A percentile compares a stretch with the other conserved stretches of the same genome.
phyloP scores from a whole-genome alignment of 345 rosid genomes.

The Bretschneidera sinensis region DNA sequence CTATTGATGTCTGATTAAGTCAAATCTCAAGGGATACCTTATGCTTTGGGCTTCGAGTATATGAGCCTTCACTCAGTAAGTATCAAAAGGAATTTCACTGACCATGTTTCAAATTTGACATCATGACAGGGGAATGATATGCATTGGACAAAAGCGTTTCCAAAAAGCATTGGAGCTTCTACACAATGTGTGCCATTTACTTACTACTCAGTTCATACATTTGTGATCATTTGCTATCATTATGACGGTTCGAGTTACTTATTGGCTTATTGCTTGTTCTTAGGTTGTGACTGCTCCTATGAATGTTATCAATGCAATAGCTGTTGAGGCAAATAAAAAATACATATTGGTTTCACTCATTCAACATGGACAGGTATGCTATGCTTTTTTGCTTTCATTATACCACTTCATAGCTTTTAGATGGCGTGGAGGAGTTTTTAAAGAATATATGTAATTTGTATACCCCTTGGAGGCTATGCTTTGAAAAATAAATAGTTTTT shows the following conservation, averaged over 20 bases:
- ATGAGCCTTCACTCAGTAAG: not conserved
- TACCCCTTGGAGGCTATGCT: not conserved
- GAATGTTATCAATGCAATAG: slow-evolving; percentile 71
- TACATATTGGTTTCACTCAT: slow-evolving; percentile 79
- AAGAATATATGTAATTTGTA: not conserved
- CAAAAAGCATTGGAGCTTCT: slow-evolving; percentile 90
- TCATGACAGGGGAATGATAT: slow-evolving; percentile 81
- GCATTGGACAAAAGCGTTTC: slow-evolving; percentile 78
- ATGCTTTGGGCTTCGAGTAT: not conserved
- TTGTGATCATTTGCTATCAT: slow-evolving; percentile 8
- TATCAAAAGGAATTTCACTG: not conserved
- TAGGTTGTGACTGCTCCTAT: slow-evolving; percentile 96
- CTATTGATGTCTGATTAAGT: not conserved
- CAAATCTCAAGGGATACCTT: too few relatives aligned
- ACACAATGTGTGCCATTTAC: slow-evolving; percentile 51
- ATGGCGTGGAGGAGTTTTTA: slow-evolving; percentile 2
- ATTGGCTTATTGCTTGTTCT: slow-evolving; percentile 13
- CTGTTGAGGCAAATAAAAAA: slow-evolving; percentile 91
- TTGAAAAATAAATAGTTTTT: slow-evolving; percentile 1
- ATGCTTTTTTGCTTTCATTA: slow-evolving; percentile 3
- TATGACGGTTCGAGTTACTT: slow-evolving; percentile 7
- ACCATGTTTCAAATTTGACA: slow-evolving; percentile 15
- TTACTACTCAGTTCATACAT: slow-evolving; percentile 1
- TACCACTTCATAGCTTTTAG: not conserved
- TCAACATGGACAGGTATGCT: slow-evolving; percentile 70